Base-by-base conservation (phyloP, 306 rosid genomes). In the peach (Prunus persica) region DNA sequence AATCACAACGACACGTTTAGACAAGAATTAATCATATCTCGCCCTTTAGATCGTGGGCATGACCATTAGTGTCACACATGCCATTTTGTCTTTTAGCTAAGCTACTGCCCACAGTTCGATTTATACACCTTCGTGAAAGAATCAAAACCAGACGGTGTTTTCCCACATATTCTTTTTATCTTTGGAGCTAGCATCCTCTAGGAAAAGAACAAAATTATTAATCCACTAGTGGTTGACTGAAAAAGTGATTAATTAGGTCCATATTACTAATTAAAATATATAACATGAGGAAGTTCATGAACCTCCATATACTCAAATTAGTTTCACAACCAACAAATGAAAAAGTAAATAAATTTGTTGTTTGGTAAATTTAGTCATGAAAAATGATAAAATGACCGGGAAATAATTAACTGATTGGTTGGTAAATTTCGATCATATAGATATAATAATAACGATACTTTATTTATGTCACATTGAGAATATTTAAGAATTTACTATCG, bases 91-190 rank as follows among this genome's bases (percentile, higher is more conserved):
- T 12, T 12, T 4, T 60, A 60, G 18, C 65, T 24, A 25, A 47
- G 65, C 65, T 60, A 60, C 32, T 60, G 12, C 30, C 34, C 34
- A 60, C 34, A 25, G 65, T 13, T 11, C 25, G 5, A 11, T 22
- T 22, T 22, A 28, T 60, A 1, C 25, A 25, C 19, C 10, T 60
- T 25, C 22, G 30, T 6, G 45, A 8, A 62, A 62, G 51, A 71
- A 34, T 11, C 65, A 55, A 71, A 72, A 72, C 56, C 76, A 57
- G 66, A 24, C 47, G 12, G 27, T 52, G 25, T 38, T 38, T 63
- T 15, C 15, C 22, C 67, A 15, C 43, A 63, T 18, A 15, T 1
- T 28, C 10, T 16, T 27, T 16, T 63, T 63, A 28, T 63, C 43
- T 8, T 14, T 30, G 30, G 8, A 15, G 67, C 67, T 12, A 61